These are phyloP conservation scores for Candida corydali DNA, from an alignment of 805 yeast species.

Conservation along the genomic window DNA sequence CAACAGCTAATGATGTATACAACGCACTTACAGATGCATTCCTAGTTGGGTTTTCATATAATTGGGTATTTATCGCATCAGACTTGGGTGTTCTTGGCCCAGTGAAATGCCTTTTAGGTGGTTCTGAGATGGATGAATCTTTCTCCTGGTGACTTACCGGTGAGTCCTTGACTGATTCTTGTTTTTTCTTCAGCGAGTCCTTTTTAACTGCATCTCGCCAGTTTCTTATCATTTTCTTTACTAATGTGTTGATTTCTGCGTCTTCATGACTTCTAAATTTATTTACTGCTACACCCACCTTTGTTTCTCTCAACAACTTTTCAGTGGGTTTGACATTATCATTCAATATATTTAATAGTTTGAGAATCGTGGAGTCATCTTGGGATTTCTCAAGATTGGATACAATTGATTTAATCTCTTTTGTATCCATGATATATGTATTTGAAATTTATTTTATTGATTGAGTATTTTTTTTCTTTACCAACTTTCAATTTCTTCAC, in stretches of 20 bases:
- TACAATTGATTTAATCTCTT: slow-evolving; percentile 67
- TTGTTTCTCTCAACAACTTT: slow-evolving; percentile 81
- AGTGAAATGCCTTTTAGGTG: slow-evolving; percentile 28
- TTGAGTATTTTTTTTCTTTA: slow-evolving; percentile 3
- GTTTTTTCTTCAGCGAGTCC: slow-evolving; percentile 47
- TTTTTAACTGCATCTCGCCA: slow-evolving; percentile 89
- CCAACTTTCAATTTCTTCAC: not conserved
- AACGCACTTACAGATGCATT: slow-evolving; percentile 80
- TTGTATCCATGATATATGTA: slow-evolving; percentile 52
- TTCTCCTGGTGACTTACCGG: slow-evolving; percentile 10
- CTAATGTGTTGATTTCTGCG: slow-evolving; percentile 64
- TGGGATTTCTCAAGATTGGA: slow-evolving; percentile 68
- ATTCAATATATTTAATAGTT: slow-evolving; percentile 61
- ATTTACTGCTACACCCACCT: slow-evolving; percentile 96
- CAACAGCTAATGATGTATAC: slow-evolving; percentile 86
- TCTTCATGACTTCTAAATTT: slow-evolving; percentile 70
- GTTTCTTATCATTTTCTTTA: slow-evolving; percentile 72
- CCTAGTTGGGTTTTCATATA: slow-evolving; percentile 75
- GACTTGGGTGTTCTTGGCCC: slow-evolving; percentile 73
- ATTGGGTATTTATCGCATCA: slow-evolving; percentile 70
- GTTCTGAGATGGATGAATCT: slow-evolving; percentile 6
- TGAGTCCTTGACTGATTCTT: slow-evolving; percentile 5
- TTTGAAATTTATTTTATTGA: too few relatives aligned
- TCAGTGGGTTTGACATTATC: slow-evolving; percentile 81
- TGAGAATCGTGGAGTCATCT: slow-evolving; percentile 58